These are phyloP conservation scores for Exophiala lecanii-corni DNA, from an alignment of 2,329 filamentous ascomycete species.

Conservation along the genomic window DNA sequence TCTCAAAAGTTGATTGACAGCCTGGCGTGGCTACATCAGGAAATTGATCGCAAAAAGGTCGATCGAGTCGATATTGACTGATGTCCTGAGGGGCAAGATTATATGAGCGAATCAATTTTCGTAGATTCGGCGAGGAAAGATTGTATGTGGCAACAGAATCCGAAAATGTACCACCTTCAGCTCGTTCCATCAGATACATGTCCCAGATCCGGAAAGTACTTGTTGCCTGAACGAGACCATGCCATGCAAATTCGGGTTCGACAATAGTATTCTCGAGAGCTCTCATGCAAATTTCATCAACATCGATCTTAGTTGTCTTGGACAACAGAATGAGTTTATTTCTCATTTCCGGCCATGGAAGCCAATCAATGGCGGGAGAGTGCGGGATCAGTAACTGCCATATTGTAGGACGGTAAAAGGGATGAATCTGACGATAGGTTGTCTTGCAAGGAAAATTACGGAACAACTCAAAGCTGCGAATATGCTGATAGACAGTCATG, in stretches of 20 bases:
- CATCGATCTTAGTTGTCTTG: neutral
- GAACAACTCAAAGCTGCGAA: conserved; percentile 10
- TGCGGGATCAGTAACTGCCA: conserved; percentile 9
- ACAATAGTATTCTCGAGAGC: conserved; percentile 7
- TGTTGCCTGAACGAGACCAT: neutral
- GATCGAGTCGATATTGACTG: conserved; percentile 39
- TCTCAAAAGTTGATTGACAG: neutral
- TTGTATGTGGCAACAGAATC: conserved; percentile 2
- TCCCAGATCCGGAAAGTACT: conserved; percentile 13
- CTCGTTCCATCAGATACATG: conserved; percentile 10
- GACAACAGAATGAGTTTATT: conserved; percentile 10
- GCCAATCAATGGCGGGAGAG: conserved; percentile 14
- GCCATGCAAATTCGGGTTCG: conserved; percentile 3
- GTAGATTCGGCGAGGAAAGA: conserved; percentile 3
- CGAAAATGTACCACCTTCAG: neutral
- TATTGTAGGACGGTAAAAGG: conserved; percentile 9
- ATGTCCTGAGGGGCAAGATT: conserved; percentile 11
- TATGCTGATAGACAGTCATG: conserved; percentile 12
- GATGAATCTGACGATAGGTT: conserved; percentile 7
- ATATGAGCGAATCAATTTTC: conserved; percentile 5
- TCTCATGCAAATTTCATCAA: conserved; percentile 7
- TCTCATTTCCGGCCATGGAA: conserved; percentile 16
- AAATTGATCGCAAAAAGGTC: conserved; percentile 74
- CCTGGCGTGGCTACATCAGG: conserved; percentile 32
- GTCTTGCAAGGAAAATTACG: conserved; percentile 11